These are phyloP conservation scores for Ramaria rubella DNA, from an alignment of 768 basidiomycete species.

Conservation along the genomic window DNA sequence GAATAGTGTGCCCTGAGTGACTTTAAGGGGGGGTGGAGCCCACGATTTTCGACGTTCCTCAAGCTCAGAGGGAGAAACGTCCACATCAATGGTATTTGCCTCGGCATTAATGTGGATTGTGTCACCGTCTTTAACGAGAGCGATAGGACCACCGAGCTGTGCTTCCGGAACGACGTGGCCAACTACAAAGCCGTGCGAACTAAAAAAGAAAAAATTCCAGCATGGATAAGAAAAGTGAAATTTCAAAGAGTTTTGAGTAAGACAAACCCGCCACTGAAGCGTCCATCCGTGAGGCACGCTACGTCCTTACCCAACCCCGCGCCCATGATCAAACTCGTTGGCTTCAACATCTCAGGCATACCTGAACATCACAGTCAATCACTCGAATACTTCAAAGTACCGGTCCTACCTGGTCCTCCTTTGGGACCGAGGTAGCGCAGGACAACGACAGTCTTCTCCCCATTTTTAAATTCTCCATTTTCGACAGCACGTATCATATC, in stretches of 20 bases:
- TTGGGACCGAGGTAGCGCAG: slow-evolving; percentile 94
- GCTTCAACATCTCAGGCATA: slow-evolving; percentile 99
- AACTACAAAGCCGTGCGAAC: slow-evolving; percentile 94
- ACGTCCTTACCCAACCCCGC: slow-evolving; percentile 95
- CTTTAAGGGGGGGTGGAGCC: slow-evolving; percentile 83
- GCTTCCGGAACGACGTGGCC: slow-evolving; percentile 98
- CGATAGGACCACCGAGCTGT: slow-evolving; percentile 89
- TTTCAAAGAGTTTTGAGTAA: background rate
- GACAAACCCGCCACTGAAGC: slow-evolving; percentile 94
- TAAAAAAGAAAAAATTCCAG: slow-evolving; percentile 25
- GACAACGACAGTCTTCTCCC: slow-evolving; percentile 95
- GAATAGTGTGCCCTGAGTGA: slow-evolving; percentile 71
- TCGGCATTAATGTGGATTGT: slow-evolving; percentile 83
- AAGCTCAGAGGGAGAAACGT: slow-evolving; percentile 75
- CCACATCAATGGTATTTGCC: slow-evolving; percentile 73
- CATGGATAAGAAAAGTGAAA: slow-evolving; percentile 15
- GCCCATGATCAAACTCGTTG: slow-evolving; percentile 97
- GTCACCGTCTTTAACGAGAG: slow-evolving; percentile 84
- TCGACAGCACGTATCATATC: slow-evolving; percentile 86
- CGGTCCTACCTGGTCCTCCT: slow-evolving; percentile 80
- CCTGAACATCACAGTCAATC: slow-evolving; percentile 37
- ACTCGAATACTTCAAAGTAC: background rate
- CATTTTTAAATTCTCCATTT: slow-evolving; percentile 79
- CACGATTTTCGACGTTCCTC: slow-evolving; percentile 63
- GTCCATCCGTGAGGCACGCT: slow-evolving; percentile 94